Percentiles rank a stretch among this genome's conserved stretches.
phyloP scores from a whole-genome alignment of 305 asterid genomes.

The Andrographis paniculata region DNA sequence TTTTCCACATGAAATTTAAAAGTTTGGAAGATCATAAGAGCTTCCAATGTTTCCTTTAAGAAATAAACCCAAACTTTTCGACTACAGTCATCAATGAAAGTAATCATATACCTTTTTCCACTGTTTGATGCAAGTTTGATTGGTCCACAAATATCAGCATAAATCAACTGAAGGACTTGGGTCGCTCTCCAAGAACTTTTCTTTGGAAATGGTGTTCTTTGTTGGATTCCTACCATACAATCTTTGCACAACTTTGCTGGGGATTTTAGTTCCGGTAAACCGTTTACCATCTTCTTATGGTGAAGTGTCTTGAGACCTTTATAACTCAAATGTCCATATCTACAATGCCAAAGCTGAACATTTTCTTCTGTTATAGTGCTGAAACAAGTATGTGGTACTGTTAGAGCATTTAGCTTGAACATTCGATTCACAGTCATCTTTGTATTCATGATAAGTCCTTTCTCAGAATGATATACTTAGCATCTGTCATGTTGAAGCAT shows the following conservation, averaged over 20 bases:
- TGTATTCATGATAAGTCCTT: not conserved
- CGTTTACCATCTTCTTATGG: not conserved
- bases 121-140: not conserved
- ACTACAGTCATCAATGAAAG: conserved; percentile 1
- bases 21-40: not conserved
- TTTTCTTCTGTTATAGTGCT: not conserved
- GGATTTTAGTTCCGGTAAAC: conserved; percentile 1
- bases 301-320: not conserved
- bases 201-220: not conserved
- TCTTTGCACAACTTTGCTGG: not conserved
- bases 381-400: not conserved
- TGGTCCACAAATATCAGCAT: not conserved
- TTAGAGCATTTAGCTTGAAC: not conserved
- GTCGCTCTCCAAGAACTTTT: not conserved
- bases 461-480: not conserved
- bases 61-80: conserved; percentile 1
- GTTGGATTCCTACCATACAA: conserved; percentile 1
- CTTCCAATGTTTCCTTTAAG: not conserved
- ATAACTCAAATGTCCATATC: conserved; percentile 14
- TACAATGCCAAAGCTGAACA: not conserved
- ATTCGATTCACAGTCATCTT: conserved; percentile 3
- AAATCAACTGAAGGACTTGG: not conserved
- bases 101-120: not conserved
- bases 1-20: conserved; percentile 1
- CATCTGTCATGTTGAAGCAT: not conserved